Conservation (phyloP, 345 rosid genomes). For the Gossypium turneri region DNA sequence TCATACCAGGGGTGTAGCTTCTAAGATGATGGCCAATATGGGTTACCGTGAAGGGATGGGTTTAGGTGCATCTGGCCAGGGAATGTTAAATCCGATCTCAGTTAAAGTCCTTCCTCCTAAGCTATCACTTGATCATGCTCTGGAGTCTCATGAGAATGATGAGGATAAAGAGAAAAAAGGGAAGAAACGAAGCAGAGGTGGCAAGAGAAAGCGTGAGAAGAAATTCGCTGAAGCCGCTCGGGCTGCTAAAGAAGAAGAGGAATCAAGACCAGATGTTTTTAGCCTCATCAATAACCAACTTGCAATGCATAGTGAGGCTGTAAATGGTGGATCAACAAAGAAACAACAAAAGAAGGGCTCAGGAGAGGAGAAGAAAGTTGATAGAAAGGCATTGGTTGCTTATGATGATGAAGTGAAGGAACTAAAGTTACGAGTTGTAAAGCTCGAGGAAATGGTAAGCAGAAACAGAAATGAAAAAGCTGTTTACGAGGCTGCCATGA, state of each 20-base stretch:
- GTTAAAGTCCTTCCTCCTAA: conserved; percentile 82
- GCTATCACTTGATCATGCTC: conserved; percentile 75
- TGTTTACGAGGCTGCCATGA: conserved; percentile 68
- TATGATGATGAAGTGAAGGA: conserved; percentile 75
- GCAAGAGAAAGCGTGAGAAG: conserved; percentile 80
- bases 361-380: conserved; percentile 51
- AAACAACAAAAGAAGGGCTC: conserved; percentile 46
- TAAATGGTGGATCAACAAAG: conserved; percentile 32
- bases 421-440: conserved; percentile 44
- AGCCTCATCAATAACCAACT: conserved; percentile 71
- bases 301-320: conserved; percentile 34
- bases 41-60: conserved; percentile 97
- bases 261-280: conserved; percentile 67
- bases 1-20: conserved; percentile 90
- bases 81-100: conserved; percentile 72
- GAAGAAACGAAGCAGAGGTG: conserved; percentile 82
- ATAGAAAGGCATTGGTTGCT: conserved; percentile 64
- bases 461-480: conserved; percentile 80
- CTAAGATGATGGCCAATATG: conserved; percentile 97
- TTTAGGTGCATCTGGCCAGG: conserved; percentile 79
- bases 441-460: conserved; percentile 74
- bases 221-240: conserved; percentile 72
- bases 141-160: conserved; percentile 41
- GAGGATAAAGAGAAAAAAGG: conserved; percentile 40
- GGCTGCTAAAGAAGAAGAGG: conserved; percentile 56